Base-by-base conservation (phyloP, 2,329 filamentous ascomycete genomes). In the Penicillium hordei region DNA sequence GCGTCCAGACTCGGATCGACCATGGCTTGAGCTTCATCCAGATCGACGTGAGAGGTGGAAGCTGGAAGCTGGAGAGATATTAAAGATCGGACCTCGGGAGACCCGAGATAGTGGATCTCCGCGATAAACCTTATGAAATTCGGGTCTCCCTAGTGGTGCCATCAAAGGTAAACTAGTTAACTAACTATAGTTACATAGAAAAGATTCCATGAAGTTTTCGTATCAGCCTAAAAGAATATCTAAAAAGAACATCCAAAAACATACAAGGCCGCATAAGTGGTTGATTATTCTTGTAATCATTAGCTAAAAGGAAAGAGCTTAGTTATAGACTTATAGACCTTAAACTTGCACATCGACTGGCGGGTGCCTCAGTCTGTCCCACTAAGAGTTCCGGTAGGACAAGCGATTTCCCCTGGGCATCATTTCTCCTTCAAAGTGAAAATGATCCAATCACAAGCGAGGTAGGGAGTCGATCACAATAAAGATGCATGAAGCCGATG, bases 1-100 rank as follows among this genome's bases (percentile, higher is more conserved):
- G 59, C 7, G 46, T 43, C 46, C 51, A 44, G 36, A 58, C 62
- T 60, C 59, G 46, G 4, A 58, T 21, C 13, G 52, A 40, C 55
- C 70, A 71, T 71, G 56, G 59, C 46, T 61, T 66, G 46, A 58
- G 33, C 62, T 67, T 71, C 71, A 73, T 73, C 49, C 66, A 67
- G 65, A 50, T 40, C 46, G 48, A 44, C 39, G 45, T 23, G 39
- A 38, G 38, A 43, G 23, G 45, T 29, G 52, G 27, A 51, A 40
- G 44, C 29, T 29, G 52, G 27, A 51, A 40, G 44, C 29, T 31
- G 31, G 38, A 9, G 27, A 21, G n/a, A 17, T 5, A 23, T 5
- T 50, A 13, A 10, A 19, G 49, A 52, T 44, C 15, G 33, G 33
- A 33, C 31, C 31, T 33, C 31, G 31, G 19, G 46, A 34, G 17